These are phyloP conservation scores for Paspalum vaginatum DNA, from an alignment of 176 grass and related monocot species.

Conservation along the genomic window DNA sequence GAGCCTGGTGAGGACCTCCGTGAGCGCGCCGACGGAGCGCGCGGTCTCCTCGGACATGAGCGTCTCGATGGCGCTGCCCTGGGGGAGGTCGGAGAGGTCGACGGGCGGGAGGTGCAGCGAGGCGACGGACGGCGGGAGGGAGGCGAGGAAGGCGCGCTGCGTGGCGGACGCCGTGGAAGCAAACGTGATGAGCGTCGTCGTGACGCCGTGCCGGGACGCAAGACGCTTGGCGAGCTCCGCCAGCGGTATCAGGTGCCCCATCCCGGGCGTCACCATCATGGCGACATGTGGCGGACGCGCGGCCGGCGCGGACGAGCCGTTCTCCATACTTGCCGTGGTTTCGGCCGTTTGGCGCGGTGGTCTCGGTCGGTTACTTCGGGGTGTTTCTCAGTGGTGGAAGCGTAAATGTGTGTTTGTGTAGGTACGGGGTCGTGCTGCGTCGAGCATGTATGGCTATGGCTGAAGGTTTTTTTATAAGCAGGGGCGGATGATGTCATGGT, in stretches of 20 bases:
- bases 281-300: constrained; percentile 19
- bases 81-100: constrained; percentile 18
- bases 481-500: too few relatives aligned
- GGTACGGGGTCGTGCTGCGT: too few relatives aligned
- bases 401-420: too few relatives aligned
- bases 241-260: constrained; percentile 53
- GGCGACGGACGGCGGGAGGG: constrained; percentile 31
- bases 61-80: constrained; percentile 5
- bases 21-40: neutral
- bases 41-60: constrained; percentile 12
- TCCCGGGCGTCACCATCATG: constrained; percentile 38
- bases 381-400: too few relatives aligned
- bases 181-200: constrained; percentile 44
- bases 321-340: neutral
- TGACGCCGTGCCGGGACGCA: constrained; percentile 25
- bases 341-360: too few relatives aligned
- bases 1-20: neutral
- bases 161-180: constrained; percentile 8
- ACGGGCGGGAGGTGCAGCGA: constrained; percentile 32
- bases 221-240: constrained; percentile 48
- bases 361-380: too few relatives aligned
- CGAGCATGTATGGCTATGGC: too few relatives aligned
- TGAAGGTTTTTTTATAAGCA: too few relatives aligned
- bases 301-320: neutral
- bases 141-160: constrained; percentile 18